Evolutionary conservation across 2,329 filamentous ascomycete species (phyloP).

Genomic region (Didymella arachidicola): DNA sequence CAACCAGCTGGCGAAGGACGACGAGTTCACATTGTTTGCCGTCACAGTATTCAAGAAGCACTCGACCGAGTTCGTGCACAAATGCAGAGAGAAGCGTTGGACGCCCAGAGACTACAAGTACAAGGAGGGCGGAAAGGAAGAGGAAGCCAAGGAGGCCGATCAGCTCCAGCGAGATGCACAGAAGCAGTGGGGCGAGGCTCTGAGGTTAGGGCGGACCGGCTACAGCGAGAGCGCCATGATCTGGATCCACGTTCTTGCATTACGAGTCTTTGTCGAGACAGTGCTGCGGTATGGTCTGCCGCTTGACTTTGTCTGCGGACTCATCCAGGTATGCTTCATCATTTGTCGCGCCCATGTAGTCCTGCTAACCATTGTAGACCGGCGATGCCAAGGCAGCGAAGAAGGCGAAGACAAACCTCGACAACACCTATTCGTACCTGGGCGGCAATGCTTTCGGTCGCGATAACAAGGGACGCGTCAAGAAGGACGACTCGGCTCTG

Average conservation of each 20-base stretch:
- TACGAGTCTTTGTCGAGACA: slow-evolving; percentile 96
- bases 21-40: slow-evolving; percentile 87
- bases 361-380: slow-evolving; percentile 64
- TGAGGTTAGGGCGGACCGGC: slow-evolving; percentile 85
- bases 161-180: slow-evolving; percentile 83
- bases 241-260: slow-evolving; percentile 88
- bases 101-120: slow-evolving; percentile 94
- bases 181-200: slow-evolving; percentile 90
- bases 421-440: slow-evolving; percentile 86
- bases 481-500: slow-evolving; percentile 83
- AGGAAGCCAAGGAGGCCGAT: slow-evolving; percentile 86
- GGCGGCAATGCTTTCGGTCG: slow-evolving; percentile 92
- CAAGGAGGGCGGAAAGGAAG: slow-evolving; percentile 86
- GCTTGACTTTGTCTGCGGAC: slow-evolving; percentile 82
- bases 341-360: background rate
- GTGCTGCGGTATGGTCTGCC: slow-evolving; percentile 96
- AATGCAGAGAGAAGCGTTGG: slow-evolving; percentile 92
- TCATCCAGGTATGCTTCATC: slow-evolving; percentile 73
- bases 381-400: slow-evolving; percentile 76
- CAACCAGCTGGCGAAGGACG: slow-evolving; percentile 79
- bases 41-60: slow-evolving; percentile 96
- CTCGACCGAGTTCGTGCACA: slow-evolving; percentile 85
- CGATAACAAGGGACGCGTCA: slow-evolving; percentile 91
- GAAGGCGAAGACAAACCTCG: slow-evolving; percentile 72
- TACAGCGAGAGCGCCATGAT: slow-evolving; percentile 97